Conservation (phyloP, 768 basidiomycete species). For the Agaricus bisporus region DNA sequence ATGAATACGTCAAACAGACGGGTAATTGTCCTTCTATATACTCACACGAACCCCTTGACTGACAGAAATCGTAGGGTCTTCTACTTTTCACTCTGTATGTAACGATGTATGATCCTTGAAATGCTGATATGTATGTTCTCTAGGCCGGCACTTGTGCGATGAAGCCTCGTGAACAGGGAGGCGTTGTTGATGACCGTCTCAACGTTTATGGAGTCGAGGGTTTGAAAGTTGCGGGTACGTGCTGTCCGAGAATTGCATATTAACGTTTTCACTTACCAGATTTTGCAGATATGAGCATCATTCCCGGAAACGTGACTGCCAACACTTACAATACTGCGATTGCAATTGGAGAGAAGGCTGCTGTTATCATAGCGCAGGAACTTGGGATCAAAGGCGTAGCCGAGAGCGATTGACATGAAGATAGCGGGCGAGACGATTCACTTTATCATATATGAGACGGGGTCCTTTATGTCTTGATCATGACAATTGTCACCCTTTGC, state of each 20-base stretch:
- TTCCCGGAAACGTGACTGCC: conserved; percentile 32
- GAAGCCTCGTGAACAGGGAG: conserved; percentile 51
- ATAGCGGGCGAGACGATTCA: too few relatives aligned
- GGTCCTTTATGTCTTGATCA: too few relatives aligned
- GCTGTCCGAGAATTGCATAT: not conserved
- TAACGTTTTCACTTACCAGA: not conserved
- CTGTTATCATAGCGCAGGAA: conserved; percentile 54
- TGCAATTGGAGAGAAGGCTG: conserved; percentile 57
- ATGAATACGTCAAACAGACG: conserved; percentile 26
- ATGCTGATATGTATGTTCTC: not conserved
- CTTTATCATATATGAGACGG: too few relatives aligned
- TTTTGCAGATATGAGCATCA: conserved; percentile 30
- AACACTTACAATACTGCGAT: conserved; percentile 38
- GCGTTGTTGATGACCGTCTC: conserved; percentile 57
- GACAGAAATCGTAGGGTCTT: conserved; percentile 21
- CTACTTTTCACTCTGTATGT: conserved; percentile 41
- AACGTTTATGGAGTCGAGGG: conserved; percentile 56
- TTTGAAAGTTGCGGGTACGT: conserved; percentile 44
- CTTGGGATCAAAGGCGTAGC: conserved; percentile 21
- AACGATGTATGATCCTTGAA: not conserved
- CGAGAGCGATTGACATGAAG: conserved; percentile 7
- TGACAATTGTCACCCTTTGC: too few relatives aligned
- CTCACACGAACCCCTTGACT: too few relatives aligned
- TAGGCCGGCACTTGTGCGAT: conserved; percentile 65
- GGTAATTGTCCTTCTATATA: conserved; percentile 17